Evolutionary conservation across 192 early-diverging fungal genomes (phyloP).

Genomic region (Backusella macrospora): DNA sequence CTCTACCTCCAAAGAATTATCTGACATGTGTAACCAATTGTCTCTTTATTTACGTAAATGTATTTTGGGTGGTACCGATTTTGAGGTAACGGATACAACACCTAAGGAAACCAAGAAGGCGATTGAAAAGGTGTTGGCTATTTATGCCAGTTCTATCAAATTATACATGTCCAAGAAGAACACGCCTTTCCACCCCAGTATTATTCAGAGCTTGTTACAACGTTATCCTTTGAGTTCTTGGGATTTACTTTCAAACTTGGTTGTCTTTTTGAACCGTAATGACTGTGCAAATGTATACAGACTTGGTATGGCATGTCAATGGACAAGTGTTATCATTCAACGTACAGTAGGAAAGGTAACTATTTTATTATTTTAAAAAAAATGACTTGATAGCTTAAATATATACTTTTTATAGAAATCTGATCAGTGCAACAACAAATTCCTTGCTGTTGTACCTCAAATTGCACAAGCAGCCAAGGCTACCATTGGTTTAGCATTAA

Average conservation of each 20-base stretch:
- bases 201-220: conserved; percentile 70
- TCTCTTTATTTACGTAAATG: conserved; percentile 63
- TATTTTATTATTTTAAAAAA: not conserved
- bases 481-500: not conserved
- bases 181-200: conserved; percentile 64
- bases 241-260: conserved; percentile 58
- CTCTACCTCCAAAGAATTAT: conserved; percentile 53
- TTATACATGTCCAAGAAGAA: conserved; percentile 80
- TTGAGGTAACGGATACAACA: conserved; percentile 37
- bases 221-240: conserved; percentile 62
- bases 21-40: conserved; percentile 56
- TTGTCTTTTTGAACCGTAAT: conserved; percentile 55
- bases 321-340: conserved; percentile 46
- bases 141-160: conserved; percentile 62
- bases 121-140: conserved; percentile 43
- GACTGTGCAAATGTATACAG: conserved; percentile 65
- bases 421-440: not conserved
- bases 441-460: not conserved
- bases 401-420: conserved; percentile 15
- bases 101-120: conserved; percentile 39
- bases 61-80: conserved; percentile 54
- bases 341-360: conserved; percentile 39
- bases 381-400: not conserved
- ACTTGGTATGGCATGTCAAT: conserved; percentile 62
- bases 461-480: not conserved